A percentile compares a stretch with the other conserved stretches of the same genome.
These are phyloP conservation scores for Starmerella floricola DNA, from an alignment of 805 yeast genomes.

Conservation along the genomic window DNA sequence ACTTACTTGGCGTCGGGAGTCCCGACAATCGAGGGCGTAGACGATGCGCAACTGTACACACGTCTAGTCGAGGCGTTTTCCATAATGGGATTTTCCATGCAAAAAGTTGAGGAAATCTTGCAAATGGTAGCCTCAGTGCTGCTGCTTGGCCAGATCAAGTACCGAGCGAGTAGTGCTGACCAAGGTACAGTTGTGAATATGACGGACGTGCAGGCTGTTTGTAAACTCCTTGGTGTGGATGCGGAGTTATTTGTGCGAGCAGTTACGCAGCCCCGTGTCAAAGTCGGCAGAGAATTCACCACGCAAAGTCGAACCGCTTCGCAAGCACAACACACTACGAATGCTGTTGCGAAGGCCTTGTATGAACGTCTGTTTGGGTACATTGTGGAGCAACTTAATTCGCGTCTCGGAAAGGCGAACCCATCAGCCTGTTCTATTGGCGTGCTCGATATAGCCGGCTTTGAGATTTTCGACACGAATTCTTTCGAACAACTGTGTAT, in stretches of 20 bases:
- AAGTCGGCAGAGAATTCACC: slow-evolving; percentile 81
- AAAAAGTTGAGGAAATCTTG: slow-evolving; percentile 48
- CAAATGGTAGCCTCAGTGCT: slow-evolving; percentile 61
- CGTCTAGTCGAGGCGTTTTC: slow-evolving; percentile 53
- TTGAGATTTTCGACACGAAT: slow-evolving; percentile 90
- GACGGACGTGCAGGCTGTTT: slow-evolving; percentile 40
- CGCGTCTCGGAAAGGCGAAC: slow-evolving; percentile 36
- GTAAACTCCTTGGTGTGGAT: slow-evolving; percentile 54
- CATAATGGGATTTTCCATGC: slow-evolving; percentile 53
- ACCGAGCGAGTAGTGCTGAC: slow-evolving; percentile 50
- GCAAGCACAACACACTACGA: slow-evolving; percentile 71
- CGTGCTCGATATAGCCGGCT: slow-evolving; percentile 92
- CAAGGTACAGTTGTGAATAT: slow-evolving; percentile 58
- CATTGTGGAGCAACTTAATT: slow-evolving; percentile 65
- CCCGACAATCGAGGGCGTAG: slow-evolving; percentile 52
- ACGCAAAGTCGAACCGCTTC: slow-evolving; percentile 63
- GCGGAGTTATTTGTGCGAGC: slow-evolving; percentile 44
- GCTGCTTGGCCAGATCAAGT: slow-evolving; percentile 75
- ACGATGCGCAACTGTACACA: slow-evolving; percentile 60
- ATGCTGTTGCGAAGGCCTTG: slow-evolving; percentile 75
- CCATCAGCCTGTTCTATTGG: slow-evolving; percentile 48
- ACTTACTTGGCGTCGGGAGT: slow-evolving; percentile 48
- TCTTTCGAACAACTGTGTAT: slow-evolving; percentile 95
- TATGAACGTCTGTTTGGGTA: slow-evolving; percentile 75
- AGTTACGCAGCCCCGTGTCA: slow-evolving; percentile 67